These are phyloP conservation scores for Pezicula rhizophila DNA, from an alignment of 2,329 filamentous ascomycete genomes.

Conservation along the genomic window DNA sequence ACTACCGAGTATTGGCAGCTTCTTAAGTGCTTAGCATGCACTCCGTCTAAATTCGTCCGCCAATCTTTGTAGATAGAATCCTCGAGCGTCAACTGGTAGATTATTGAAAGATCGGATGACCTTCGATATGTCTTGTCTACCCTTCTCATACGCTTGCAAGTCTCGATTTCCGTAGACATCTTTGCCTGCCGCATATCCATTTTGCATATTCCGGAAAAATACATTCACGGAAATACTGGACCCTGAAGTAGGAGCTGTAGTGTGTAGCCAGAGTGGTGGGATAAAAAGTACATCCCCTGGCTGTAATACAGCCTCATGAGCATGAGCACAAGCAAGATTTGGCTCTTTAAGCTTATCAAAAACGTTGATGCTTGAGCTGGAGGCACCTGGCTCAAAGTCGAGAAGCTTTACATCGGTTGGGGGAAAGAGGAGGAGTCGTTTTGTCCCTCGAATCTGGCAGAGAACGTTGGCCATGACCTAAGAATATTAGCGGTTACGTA, in stretches of 20 bases:
- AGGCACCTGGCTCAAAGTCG: slow-evolving; percentile 68
- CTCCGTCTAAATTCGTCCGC: slow-evolving; percentile 54
- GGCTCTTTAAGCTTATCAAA: slow-evolving; percentile 45
- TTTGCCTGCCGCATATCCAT: slow-evolving; percentile 64
- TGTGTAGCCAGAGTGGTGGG: slow-evolving; percentile 80
- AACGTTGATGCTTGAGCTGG: slow-evolving; percentile 72
- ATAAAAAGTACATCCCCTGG: slow-evolving; percentile 76
- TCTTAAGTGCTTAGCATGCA: background rate
- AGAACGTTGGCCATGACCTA: slow-evolving; percentile 84
- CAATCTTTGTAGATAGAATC: slow-evolving; percentile 70
- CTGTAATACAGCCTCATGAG: slow-evolving; percentile 58
- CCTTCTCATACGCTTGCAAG: slow-evolving; percentile 77
- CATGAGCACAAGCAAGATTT: slow-evolving; percentile 45
- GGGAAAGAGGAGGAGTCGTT: slow-evolving; percentile 71
- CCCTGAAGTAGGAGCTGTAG: slow-evolving; percentile 51
- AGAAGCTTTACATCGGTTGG: slow-evolving; percentile 67
- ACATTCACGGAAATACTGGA: slow-evolving; percentile 79
- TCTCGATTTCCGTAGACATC: slow-evolving; percentile 90
- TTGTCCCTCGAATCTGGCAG: slow-evolving; percentile 70
- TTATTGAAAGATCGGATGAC: slow-evolving; percentile 59
- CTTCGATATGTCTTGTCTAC: slow-evolving; percentile 63
- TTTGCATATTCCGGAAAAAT: slow-evolving; percentile 70
- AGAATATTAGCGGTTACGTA: slow-evolving; percentile 9
- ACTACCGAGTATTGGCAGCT: no score
- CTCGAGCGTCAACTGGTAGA: slow-evolving; percentile 58